Conservation (phyloP, 2,329 filamentous ascomycete genomes). For the Hypoxylon sp. region DNA sequence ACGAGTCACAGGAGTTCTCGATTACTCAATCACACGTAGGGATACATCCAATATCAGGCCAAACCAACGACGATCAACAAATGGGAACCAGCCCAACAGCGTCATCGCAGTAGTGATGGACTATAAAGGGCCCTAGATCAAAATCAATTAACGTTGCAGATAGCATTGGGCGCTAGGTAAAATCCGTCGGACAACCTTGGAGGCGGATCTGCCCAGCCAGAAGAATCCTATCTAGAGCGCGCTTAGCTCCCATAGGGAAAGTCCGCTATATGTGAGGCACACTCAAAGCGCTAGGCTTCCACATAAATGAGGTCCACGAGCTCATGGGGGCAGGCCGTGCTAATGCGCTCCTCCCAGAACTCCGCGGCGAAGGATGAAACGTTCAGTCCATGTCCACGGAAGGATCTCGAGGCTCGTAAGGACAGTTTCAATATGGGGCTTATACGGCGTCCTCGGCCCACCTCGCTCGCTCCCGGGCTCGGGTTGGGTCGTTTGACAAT, state of each 20-base stretch:
- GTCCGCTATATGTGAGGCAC: constrained; percentile 10
- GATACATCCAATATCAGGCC: not conserved
- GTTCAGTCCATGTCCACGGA: constrained; percentile 1
- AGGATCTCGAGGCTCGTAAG: constrained; percentile 5
- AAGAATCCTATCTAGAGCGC: not conserved
- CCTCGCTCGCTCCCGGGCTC: not conserved
- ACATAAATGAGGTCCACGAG: not conserved
- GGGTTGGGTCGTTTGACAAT: constrained; percentile 9
- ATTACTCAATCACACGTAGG: constrained; percentile 1
- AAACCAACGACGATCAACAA: not conserved
- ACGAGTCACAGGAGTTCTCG: not conserved
- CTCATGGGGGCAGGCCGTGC: not conserved
- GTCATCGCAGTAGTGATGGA: not conserved
- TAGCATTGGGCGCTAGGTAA: not conserved
- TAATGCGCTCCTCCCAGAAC: not conserved
- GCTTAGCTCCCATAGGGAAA: not conserved
- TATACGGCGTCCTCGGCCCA: not conserved
- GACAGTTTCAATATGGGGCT: not conserved
- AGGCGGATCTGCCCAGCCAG: not conserved
- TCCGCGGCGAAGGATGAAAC: not conserved
- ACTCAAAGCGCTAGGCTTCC: not conserved
- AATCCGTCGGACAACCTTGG: constrained; percentile 9
- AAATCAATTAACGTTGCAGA: not conserved
- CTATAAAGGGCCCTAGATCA: not conserved
- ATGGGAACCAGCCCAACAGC: not conserved